Evolutionary conservation across 495 filamentous ascomycete genomes (phyloP).

Genomic region (Aspergillus funiculosus): DNA sequence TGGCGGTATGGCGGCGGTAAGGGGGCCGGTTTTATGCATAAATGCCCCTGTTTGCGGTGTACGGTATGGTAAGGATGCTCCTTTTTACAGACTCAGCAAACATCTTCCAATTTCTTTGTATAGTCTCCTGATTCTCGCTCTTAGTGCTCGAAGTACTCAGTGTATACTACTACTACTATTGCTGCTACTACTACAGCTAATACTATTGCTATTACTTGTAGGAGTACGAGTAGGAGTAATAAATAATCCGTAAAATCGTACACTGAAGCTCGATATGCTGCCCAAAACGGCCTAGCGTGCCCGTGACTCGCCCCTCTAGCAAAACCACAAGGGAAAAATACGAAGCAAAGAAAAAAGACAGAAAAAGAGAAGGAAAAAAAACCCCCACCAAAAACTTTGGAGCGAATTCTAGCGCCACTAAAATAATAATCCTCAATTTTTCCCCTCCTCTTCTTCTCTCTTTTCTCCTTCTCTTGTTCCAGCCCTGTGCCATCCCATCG

Average conservation of each 20-base stretch:
- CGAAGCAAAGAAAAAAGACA: constrained; percentile 21
- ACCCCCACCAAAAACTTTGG: constrained; percentile 26
- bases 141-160: too few species aligned
- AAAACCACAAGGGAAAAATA: constrained; percentile 11
- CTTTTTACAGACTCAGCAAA: constrained; percentile 1
- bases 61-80: constrained; percentile 6
- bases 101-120: background rate
- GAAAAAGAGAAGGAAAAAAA: constrained; percentile 24
- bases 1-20: too few species aligned
- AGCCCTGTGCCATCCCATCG: constrained; percentile 13
- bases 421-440: constrained; percentile 38
- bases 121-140: too few species aligned
- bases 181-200: too few species aligned
- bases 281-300: constrained; percentile 20
- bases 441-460: constrained; percentile 36
- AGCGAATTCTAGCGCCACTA: too few species aligned
- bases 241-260: too few species aligned
- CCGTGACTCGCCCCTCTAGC: constrained; percentile 14
- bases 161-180: too few species aligned
- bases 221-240: too few species aligned
- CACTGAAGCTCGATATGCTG: too few species aligned
- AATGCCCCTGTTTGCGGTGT: background rate
- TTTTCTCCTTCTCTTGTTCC: constrained; percentile 14
- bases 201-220: too few species aligned
- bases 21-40: background rate